phyloP scores from a whole-genome alignment of 495 filamentous ascomycete species.

The Sordaria brevicollis region DNA sequence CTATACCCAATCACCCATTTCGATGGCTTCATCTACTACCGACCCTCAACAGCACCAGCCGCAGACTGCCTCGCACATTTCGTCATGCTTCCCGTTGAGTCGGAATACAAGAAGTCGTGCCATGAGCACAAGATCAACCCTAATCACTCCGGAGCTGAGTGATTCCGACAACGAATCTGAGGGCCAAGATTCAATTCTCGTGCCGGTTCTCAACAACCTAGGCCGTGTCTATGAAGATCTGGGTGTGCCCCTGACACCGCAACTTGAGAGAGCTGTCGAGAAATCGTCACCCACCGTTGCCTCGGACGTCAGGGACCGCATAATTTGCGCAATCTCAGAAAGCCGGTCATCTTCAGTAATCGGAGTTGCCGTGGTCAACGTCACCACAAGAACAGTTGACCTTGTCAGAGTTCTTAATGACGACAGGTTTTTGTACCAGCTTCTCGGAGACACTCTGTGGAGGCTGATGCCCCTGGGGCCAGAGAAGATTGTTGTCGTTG shows the following conservation, averaged over 20 bases:
- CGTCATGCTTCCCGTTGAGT: neutral
- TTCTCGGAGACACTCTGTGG: slow-evolving; percentile 45
- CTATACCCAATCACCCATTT: neutral
- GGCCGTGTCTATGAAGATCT: too few species aligned
- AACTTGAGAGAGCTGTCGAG: too few species aligned
- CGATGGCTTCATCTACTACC: neutral
- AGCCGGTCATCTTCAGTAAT: slow-evolving; percentile 69
- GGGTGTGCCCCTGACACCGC: too few species aligned
- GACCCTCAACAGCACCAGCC: neutral
- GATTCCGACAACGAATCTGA: neutral
- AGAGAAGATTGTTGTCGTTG: slow-evolving; percentile 18
- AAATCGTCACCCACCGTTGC: neutral
- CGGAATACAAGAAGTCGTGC: neutral
- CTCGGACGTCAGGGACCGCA: slow-evolving; percentile 36
- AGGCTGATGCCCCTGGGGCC: slow-evolving; percentile 47
- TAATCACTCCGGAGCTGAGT: neutral
- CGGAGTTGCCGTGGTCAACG: slow-evolving; percentile 80
- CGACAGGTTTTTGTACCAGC: slow-evolving; percentile 65
- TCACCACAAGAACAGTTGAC: slow-evolving; percentile 62
- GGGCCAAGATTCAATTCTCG: neutral
- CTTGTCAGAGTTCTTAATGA: slow-evolving; percentile 58
- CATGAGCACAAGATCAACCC: neutral
- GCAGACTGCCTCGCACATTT: neutral
- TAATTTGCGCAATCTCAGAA: slow-evolving; percentile 88
- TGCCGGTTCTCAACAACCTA: too few species aligned